Base-by-base conservation (phyloP, 31 red algal species). In the Asparagopsis taxiformis region DNA sequence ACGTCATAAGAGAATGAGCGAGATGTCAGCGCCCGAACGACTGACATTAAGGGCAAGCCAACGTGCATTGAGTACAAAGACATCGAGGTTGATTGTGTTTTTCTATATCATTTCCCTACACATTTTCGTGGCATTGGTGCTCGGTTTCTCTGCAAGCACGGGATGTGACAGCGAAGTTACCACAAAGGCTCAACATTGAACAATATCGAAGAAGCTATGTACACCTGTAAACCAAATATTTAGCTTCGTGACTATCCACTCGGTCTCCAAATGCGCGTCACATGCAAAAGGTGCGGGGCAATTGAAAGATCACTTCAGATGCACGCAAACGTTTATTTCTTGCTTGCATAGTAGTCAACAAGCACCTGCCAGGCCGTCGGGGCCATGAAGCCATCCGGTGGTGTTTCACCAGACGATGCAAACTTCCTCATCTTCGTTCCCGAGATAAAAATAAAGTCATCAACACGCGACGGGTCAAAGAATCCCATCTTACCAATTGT, bases 361-460 rank as follows among this genome's bases (percentile, higher is more conserved):
- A 98, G 72, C 24, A 98, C 82, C 71, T 98, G 53, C 95, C 95
- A 98, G 29, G 91, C 95, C 1, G 65, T 78, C 3, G 72, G 68
- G 17, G 79, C 95, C 95, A 98, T 98, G 66, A 98, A 98, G 15
- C 95, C 95, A 23, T 84, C 74, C n/a, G 95, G 95, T 7, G 95
- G 95, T 9, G 85, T 85, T 10, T 94, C 95, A 9, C 95, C 95
- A 57, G 55, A 52, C 9, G 84, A 60, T 15, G 91, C 91, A 82
- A 75, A 94, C 46, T 80, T 87, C 2, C 95, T 85, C 95, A 98
- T 98, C 55, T 98, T 98, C 2, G 91, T 93, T 3, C 95, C 95
- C 3, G 91, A 94, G 51, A 98, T 98, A 48, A 98, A 98, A 32
- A 89, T 46, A 82, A 98, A 98, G 81, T 98, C 95, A 49, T 93